Evolutionary conservation across 2,329 filamentous ascomycete genomes (phyloP).

Genomic region (Cercospora sp.): DNA sequence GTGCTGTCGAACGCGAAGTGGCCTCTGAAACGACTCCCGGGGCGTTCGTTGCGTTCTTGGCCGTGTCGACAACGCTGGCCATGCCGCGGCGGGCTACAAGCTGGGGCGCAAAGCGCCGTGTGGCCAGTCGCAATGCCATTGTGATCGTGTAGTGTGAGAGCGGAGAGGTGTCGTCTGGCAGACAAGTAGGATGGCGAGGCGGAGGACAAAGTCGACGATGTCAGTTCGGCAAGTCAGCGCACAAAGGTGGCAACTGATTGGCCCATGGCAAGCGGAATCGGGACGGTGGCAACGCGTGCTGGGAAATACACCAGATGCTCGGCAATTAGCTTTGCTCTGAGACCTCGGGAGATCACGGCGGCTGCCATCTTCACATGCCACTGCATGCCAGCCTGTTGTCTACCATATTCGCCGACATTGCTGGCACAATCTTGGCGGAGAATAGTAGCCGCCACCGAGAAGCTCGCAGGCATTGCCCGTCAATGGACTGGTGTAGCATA

Average conservation of each 20-base stretch:
- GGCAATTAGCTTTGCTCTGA: conserved; percentile 5
- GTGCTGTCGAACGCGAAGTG: conserved; percentile 36
- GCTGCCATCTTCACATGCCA: background rate
- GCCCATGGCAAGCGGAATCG: background rate
- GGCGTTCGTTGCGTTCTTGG: conserved; percentile 38
- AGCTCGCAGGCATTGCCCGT: background rate
- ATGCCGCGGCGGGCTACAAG: conserved; percentile 39
- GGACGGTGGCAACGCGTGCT: conserved; percentile 5
- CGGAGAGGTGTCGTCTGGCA: conserved; percentile 24
- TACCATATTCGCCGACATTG: background rate
- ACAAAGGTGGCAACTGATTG: background rate
- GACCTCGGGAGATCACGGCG: conserved; percentile 10
- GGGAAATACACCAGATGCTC: conserved; percentile 2
- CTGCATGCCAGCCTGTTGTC: background rate
- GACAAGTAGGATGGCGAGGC: conserved; percentile 11
- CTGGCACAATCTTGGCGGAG: background rate
- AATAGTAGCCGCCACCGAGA: background rate
- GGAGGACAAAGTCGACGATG: conserved; percentile 21
- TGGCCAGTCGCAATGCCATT: conserved; percentile 42
- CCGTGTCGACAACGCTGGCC: conserved; percentile 41
- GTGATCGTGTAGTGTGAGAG: conserved; percentile 27
- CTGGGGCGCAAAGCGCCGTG: conserved; percentile 40
- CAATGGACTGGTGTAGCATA: background rate
- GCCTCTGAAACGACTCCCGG: conserved; percentile 30
- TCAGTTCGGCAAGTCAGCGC: conserved; percentile 8